Conservation (phyloP, 306 rosid species). For the Corylus heterophylla region DNA sequence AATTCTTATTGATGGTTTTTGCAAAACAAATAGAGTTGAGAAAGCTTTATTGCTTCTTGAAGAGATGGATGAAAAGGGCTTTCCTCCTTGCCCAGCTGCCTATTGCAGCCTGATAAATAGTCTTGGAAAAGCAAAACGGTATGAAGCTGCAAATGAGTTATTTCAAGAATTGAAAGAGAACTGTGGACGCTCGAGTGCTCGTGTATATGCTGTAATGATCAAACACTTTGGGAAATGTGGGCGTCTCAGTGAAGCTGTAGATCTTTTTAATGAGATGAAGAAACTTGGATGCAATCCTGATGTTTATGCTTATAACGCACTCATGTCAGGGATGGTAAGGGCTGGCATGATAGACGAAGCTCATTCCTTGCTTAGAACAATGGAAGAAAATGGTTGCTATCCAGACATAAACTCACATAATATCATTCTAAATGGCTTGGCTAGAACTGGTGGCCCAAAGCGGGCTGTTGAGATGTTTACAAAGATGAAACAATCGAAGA, state of each 20-base stretch:
- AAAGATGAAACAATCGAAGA: constrained; percentile 61
- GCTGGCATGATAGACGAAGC: constrained; percentile 76
- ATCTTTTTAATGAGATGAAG: constrained; percentile 79
- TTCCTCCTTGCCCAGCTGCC: constrained; percentile 96
- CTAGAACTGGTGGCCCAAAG: constrained; percentile 74
- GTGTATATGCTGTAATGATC: constrained; percentile 97
- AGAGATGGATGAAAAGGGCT: constrained; percentile 94
- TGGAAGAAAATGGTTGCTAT: constrained; percentile 77
- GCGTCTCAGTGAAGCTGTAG: constrained; percentile 64
- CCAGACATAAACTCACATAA: constrained; percentile 84
- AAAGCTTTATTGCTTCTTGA: constrained; percentile 92
- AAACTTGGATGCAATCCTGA: constrained; percentile 81
- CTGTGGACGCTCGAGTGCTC: constrained; percentile 81
- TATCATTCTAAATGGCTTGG: constrained; percentile 75
- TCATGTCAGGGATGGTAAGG: constrained; percentile 93
- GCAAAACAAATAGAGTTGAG: constrained; percentile 86
- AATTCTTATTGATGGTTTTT: constrained; percentile 87
- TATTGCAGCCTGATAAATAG: constrained; percentile 92
- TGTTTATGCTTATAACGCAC: constrained; percentile 85
- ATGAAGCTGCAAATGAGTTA: constrained; percentile 88
- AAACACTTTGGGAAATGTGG: constrained; percentile 91
- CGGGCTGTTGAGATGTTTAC: constrained; percentile 73
- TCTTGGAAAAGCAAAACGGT: constrained; percentile 88
- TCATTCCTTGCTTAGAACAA: constrained; percentile 61
- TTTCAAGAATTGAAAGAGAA: constrained; percentile 91